A percentile compares a stretch with the other conserved stretches of the same genome.
These are phyloP conservation scores for Musa schizocarpa DNA, from an alignment of 176 grass and related monocot genomes.

Conservation along the genomic window DNA sequence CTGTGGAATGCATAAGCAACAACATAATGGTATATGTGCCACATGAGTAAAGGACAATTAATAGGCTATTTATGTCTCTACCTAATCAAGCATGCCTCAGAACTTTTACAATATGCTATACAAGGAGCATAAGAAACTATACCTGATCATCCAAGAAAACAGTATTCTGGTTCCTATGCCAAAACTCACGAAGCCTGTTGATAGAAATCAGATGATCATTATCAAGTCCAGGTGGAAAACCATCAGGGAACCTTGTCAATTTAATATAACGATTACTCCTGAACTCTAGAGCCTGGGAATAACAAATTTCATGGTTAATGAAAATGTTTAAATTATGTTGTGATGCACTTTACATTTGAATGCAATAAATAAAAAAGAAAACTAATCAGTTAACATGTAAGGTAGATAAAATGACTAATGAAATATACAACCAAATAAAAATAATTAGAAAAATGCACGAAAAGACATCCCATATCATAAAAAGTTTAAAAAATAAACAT, in stretches of 20 bases:
- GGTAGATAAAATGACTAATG: not conserved
- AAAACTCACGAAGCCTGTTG: constrained; percentile 63
- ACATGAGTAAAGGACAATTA: not conserved
- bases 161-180: constrained; percentile 66
- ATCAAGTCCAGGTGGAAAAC: constrained; percentile 47
- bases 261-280: constrained; percentile 35
- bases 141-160: constrained; percentile 71
- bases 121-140: constrained; percentile 1
- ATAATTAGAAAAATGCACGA: not conserved
- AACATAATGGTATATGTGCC: not conserved
- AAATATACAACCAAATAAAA: not conserved
- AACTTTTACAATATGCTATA: not conserved
- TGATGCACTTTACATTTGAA: not conserved
- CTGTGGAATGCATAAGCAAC: not conserved
- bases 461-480: too few species aligned
- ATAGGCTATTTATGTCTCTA: not conserved
- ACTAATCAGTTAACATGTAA: not conserved
- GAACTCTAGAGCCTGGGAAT: constrained; percentile 36
- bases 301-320: constrained; percentile 13
- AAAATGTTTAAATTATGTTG: not conserved
- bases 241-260: constrained; percentile 55
- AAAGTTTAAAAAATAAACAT: too few species aligned
- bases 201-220: constrained; percentile 51
- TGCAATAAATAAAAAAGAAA: not conserved
- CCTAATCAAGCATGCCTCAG: too few species aligned